These are phyloP conservation scores for Coniochaeta ligniaria DNA, from an alignment of 2,329 filamentous ascomycete species.

Conservation along the genomic window DNA sequence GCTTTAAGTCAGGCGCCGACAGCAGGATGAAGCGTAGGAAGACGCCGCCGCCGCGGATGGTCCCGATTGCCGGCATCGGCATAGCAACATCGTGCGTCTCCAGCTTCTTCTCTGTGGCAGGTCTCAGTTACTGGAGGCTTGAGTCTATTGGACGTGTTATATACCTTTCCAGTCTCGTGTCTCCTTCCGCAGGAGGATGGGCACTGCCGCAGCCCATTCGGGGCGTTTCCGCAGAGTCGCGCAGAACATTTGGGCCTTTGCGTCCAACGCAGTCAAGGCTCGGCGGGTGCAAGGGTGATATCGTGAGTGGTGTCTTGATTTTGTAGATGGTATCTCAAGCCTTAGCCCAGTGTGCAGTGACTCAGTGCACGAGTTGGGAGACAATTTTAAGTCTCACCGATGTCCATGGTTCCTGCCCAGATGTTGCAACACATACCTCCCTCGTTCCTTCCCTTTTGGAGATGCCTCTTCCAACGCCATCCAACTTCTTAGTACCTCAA, in stretches of 20 bases:
- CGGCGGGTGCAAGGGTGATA: neutral
- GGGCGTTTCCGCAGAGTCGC: constrained; percentile 28
- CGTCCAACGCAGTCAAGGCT: neutral
- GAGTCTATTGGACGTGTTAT: neutral
- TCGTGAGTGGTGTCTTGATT: constrained; percentile 1
- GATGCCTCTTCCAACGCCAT: neutral
- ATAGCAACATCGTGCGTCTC: constrained; percentile 39
- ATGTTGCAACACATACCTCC: no score
- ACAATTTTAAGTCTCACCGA: neutral
- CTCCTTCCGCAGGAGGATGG: constrained; percentile 16
- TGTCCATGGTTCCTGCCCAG: neutral
- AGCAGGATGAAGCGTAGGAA: constrained; percentile 35
- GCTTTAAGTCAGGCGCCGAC: constrained; percentile 26
- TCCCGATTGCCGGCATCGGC: constrained; percentile 14
- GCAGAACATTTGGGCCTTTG: constrained; percentile 21
- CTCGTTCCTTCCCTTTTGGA: constrained; percentile 6
- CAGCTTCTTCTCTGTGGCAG: constrained; percentile 29
- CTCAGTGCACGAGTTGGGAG: neutral
- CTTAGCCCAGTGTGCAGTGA: neutral
- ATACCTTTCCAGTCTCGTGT: constrained; percentile 16
- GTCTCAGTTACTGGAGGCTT: constrained; percentile 1
- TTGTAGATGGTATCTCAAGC: neutral
- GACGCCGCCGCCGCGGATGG: constrained; percentile 9
- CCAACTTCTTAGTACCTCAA: no score
- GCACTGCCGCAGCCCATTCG: constrained; percentile 25